Evolutionary conservation across 306 rosid species (phyloP).

Genomic region (Betula pendula): DNA sequence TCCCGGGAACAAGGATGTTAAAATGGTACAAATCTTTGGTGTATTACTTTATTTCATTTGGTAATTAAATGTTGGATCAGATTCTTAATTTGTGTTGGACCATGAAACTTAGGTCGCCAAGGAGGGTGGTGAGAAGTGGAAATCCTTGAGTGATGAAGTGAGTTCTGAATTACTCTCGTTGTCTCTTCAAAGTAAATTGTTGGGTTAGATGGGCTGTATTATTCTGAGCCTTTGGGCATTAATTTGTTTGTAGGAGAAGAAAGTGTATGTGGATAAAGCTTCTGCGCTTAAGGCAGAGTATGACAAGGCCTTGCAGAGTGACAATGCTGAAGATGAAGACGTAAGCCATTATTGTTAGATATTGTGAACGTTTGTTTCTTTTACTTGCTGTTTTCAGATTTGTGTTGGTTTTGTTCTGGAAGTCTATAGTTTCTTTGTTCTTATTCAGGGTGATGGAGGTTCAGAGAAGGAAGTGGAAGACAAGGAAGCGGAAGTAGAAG

Average conservation of each 20-base stretch:
- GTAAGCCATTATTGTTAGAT: constrained; percentile 29
- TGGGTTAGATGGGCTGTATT: not conserved
- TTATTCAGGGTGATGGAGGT: constrained; percentile 48
- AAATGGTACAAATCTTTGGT: constrained; percentile 36
- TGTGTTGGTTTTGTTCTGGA: not conserved
- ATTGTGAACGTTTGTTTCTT: not conserved
- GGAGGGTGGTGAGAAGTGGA: constrained; percentile 88
- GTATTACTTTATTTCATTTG: not conserved
- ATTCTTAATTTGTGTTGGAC: too few relatives aligned
- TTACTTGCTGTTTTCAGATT: not conserved
- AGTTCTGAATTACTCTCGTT: constrained; percentile 7
- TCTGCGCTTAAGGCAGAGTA: constrained; percentile 76
- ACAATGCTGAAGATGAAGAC: constrained; percentile 46
- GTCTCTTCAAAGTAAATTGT: not conserved
- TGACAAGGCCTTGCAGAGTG: constrained; percentile 48
- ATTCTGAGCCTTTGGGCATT: not conserved
- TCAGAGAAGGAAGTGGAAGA: constrained; percentile 26
- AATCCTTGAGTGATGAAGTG: constrained; percentile 71
- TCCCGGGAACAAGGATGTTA: constrained; percentile 71
- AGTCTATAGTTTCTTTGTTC: not conserved
- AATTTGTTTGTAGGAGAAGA: constrained; percentile 60
- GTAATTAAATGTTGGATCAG: not conserved
- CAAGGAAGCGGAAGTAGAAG: too few relatives aligned
- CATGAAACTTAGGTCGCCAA: constrained; percentile 53
- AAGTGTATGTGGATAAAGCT: constrained; percentile 66